Percentiles rank a stretch among this genome's conserved stretches.
phyloP scores from a whole-genome alignment of 495 filamentous ascomycete species.

The Penicillium desertorum region DNA sequence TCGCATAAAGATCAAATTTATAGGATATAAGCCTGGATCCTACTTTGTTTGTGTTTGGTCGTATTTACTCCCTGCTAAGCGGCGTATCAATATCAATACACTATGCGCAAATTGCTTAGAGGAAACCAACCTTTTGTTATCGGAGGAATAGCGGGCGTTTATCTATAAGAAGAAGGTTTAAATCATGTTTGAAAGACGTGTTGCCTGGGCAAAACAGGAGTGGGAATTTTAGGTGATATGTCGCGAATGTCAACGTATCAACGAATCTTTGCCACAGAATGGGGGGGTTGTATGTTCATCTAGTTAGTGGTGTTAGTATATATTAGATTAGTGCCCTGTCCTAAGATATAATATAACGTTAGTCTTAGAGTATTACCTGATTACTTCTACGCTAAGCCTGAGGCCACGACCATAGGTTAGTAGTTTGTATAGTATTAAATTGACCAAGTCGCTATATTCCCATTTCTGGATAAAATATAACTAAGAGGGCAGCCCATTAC shows the following conservation, averaged over 20 bases:
- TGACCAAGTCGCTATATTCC: no score
- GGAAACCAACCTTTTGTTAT: neutral
- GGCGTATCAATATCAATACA: neutral
- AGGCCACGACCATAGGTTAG: no score
- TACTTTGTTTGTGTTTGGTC: neutral
- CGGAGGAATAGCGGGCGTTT: neutral
- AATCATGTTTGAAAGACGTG: neutral
- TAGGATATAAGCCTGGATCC: neutral
- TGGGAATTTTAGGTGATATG: neutral
- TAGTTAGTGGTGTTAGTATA: neutral
- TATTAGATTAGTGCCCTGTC: no score
- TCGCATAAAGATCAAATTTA: slow-evolving; percentile 6
- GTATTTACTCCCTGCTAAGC: slow-evolving; percentile 3
- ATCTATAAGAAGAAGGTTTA: neutral
- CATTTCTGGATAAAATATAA: no score
- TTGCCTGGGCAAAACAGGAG: neutral
- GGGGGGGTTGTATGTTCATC: neutral
- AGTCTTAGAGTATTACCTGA: no score
- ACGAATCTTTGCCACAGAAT: neutral
- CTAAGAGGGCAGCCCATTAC: no score
- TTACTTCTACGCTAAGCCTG: no score
- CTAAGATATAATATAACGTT: no score
- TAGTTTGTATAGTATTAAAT: no score
- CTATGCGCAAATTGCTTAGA: neutral
- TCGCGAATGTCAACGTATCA: neutral